Evolutionary conservation across 1,284 basidiomycete species (phyloP).

Genomic region (Earliella scabrosa): DNA sequence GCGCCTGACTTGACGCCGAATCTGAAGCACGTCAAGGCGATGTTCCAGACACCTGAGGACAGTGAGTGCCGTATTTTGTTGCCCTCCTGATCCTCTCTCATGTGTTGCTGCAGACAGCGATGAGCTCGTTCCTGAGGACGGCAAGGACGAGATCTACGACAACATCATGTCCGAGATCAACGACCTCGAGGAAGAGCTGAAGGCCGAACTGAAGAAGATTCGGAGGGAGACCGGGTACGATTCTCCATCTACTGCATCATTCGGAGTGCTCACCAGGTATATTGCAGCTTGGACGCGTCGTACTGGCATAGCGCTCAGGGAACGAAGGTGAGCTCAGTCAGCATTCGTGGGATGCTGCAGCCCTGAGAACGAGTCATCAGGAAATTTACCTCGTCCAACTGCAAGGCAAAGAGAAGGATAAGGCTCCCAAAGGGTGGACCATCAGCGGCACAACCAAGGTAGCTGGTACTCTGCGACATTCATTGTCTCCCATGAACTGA

Average conservation of each 20-base stretch:
- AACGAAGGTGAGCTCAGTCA: conserved; percentile 59
- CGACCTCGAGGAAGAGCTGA: conserved; percentile 72
- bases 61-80: conserved; percentile 43
- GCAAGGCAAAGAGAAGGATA: conserved; percentile 57
- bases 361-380: too few relatives aligned
- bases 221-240: conserved; percentile 61
- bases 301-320: conserved; percentile 89
- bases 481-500: too few relatives aligned
- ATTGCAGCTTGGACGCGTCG: conserved; percentile 53
- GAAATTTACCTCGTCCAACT: conserved; percentile 87
- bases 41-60: conserved; percentile 71
- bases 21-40: conserved; percentile 73
- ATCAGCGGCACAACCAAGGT: conserved; percentile 87
- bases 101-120: conserved; percentile 50
- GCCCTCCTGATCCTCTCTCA: neutral
- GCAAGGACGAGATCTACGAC: conserved; percentile 88
- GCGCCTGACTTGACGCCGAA: conserved; percentile 79
- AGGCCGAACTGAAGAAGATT: conserved; percentile 64
- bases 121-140: conserved; percentile 75
- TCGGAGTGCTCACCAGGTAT: neutral
- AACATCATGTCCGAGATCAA: conserved; percentile 71
- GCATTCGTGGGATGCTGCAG: neutral
- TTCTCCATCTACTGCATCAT: neutral
- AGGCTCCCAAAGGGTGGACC: conserved; percentile 83
- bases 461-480: neutral